Evolutionary conservation across 306 rosid species (phyloP), one percentile per base, ranked within the genome.

Genomic region (Comarum palustre): DNA sequence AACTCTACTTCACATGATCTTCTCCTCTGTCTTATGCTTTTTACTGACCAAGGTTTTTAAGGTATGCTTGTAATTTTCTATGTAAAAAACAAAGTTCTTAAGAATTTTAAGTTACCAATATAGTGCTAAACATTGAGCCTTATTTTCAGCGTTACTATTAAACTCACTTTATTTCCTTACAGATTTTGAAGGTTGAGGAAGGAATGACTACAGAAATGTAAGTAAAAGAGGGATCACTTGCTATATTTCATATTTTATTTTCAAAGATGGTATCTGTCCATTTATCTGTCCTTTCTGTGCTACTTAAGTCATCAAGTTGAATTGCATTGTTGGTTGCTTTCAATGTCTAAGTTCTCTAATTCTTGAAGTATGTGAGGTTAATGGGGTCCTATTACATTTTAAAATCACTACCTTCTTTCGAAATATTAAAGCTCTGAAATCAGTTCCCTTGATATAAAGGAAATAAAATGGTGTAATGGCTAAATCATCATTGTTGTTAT

Each of bases 1-100:
- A 89, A 94, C 99, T 72, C 91, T 94, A 46, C 95, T 94, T 78
- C 99, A 94, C 86, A 94, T 94, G 99, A 75, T 91, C 86, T 94
- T 94, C 86, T 94, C 99, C 58, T 91, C 99, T 22, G 90, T 88
- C 81, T 77, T 94, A 73, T 94, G 99, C 79, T 91, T 91, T 81
- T 36, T 80, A 24, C 83, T 94, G 75, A 91, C 96, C 74, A 94
- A 94, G 85, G 79, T 94, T 81, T 81, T 94, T 48, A 94, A 94
- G 99, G 99, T 94, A 83, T 32, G 8, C 8, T 6, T 36, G 39
- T 36, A 36, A 36, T 7, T 31, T 60, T 19, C 13, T 31, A 31
- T 58, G 14, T 58, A 14, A 15, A 60, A 60, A 3, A 6, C 1
- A 6, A 60, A 1, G 13, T 31, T 15, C 1, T 31, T 15, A 34